Base-by-base conservation (phyloP, 257 asterid species). In the Solanum dulcamara region DNA sequence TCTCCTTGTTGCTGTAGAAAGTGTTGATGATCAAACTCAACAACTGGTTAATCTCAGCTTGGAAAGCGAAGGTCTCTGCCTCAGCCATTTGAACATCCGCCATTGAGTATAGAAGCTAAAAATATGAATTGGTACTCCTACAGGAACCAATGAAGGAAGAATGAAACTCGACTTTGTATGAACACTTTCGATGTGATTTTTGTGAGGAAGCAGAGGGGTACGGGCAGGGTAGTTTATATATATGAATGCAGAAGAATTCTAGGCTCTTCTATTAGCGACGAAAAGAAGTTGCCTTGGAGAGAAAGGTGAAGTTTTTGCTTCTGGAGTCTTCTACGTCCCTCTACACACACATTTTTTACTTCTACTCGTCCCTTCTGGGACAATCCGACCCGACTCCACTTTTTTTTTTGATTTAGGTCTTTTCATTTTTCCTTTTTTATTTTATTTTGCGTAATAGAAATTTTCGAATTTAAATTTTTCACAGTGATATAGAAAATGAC, bases 41-140 rank as follows among this genome's bases (percentile, higher is more conserved):
- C 51, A 93, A 90, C 92, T 93, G 97, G 84, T 93, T 93, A 81
- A 93, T 93, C 91, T 93, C 97, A 15, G 97, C 97, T 88, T 94
- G 97, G 89, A 94, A 94, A 1, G 96, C 94, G 17, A 94, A 94
- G 9, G 98, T 94, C 88, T 93, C 97, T 0, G 88, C 87, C 4
- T 90, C 90, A 13, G 87, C 90, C 91, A 86, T 90, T 59, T 83
- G 80, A 5, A 89, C 94, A 32, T 90, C 95, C 82, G 96, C 95
- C 95, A 93, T 93, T 59, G 32, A 24, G 28, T 24, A n/a, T n/a
- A 28, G 22, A 35, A 7, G 40, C 42, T 15, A 2, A 15, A 26
- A 14, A 15, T 44, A 38, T 15, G 17, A 75, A 14, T 7, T 15
- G 59, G 33, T 6, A 42, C 14, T 51, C n/a, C n/a, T 13, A 7